Percentiles rank a stretch among this genome's conserved stretches.
Evolutionary conservation across 306 rosid species (phyloP).

Genomic region (Cicer yamashitae): DNA sequence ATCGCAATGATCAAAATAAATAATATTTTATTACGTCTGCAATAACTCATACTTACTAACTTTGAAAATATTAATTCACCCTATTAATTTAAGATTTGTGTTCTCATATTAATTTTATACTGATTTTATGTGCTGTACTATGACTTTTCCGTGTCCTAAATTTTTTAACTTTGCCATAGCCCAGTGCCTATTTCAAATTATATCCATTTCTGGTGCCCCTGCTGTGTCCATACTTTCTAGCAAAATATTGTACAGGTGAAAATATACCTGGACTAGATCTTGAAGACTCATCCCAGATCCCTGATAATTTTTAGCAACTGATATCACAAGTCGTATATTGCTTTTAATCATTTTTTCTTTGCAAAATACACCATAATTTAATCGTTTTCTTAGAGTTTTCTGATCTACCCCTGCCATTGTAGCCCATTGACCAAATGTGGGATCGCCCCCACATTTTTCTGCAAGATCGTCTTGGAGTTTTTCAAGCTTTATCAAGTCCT

Average conservation of each 20-base stretch:
- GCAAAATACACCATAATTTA: slow-evolving; percentile 77
- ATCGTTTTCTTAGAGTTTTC: slow-evolving; percentile 74
- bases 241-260: slow-evolving; percentile 9
- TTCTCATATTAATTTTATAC: neutral
- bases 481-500: slow-evolving; percentile 89
- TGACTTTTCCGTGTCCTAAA: neutral
- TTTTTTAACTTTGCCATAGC: neutral
- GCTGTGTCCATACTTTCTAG: neutral
- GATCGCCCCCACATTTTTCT: slow-evolving; percentile 75
- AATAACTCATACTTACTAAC: neutral
- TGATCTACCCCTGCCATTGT: slow-evolving; percentile 89
- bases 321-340: slow-evolving; percentile 92
- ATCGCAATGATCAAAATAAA: neutral
- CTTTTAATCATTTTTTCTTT: slow-evolving; percentile 97
- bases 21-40: neutral
- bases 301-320: slow-evolving; percentile 90
- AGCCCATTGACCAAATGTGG: slow-evolving; percentile 91
- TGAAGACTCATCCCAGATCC: slow-evolving; percentile 93
- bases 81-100: slow-evolving; percentile 1
- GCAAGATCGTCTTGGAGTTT: slow-evolving; percentile 77
- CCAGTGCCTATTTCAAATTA: slow-evolving; percentile 3
- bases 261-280: slow-evolving; percentile 94
- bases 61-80: slow-evolving; percentile 1
- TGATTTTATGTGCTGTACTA: slow-evolving; percentile 7
- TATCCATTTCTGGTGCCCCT: neutral